Conservation (phyloP, 371 early-diverging fungal species). For the Rhizomucor miehei region DNA sequence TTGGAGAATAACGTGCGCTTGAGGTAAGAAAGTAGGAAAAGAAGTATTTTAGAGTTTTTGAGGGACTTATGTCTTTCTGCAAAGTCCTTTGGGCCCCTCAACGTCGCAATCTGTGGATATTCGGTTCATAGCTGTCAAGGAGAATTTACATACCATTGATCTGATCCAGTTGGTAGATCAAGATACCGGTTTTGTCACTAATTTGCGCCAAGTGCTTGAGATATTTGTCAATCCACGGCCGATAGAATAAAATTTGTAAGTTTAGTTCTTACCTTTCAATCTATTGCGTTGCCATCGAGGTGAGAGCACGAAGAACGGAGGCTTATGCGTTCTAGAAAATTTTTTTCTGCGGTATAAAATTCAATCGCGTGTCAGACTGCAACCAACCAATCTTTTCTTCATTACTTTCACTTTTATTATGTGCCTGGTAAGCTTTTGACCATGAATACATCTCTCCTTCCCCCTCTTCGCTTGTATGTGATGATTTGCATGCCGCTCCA, state of each 20-base stretch:
- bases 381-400: no score
- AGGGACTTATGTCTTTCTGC: neutral
- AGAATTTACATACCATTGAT: conserved; percentile 68
- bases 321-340: no score
- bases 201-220: conserved; percentile 57
- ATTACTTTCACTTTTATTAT: conserved; percentile 1
- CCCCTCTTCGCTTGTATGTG: conserved; percentile 8
- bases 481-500: conserved; percentile 46
- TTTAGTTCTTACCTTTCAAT: no score
- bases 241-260: neutral
- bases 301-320: no score
- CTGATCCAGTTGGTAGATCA: conserved; percentile 66
- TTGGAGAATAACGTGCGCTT: conserved; percentile 68
- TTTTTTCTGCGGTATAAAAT: neutral
- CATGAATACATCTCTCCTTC: neutral
- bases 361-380: no score
- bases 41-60: neutral
- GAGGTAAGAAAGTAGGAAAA: conserved; percentile 30
- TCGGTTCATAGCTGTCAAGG: conserved; percentile 77
- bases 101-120: conserved; percentile 72
- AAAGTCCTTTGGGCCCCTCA: conserved; percentile 66
- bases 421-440: neutral
- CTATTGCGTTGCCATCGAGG: no score
- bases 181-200: conserved; percentile 67
- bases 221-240: conserved; percentile 30